Evolutionary conservation across 306 rosid species (phyloP), one percentile per base, ranked within the genome.

Genomic region (Vicia sativa): DNA sequence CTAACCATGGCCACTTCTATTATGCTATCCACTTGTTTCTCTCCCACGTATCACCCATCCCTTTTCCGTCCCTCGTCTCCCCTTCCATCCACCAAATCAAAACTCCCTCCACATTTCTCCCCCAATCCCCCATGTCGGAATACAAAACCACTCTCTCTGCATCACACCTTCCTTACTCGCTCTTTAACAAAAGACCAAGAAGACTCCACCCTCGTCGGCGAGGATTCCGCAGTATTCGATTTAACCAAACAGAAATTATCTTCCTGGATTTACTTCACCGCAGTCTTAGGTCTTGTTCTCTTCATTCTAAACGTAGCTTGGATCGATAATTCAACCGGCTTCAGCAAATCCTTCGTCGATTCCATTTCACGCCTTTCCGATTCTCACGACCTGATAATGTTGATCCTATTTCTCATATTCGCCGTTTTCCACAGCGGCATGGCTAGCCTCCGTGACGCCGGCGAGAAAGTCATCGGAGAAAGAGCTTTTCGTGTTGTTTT

Each of bases 401-500:
- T 92, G 82, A 23, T 71, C 73, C 82, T 92, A n/a, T 83, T 78
- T 71, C 71, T 82, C 73, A 77, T 89, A 72, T 92, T 92, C 83
- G 98, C 93, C 9, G 2, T 60, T 42, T 89, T 71, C 57, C 98
- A 92, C 64, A 89, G 98, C 79, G 98, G 98, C 72, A 68, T 92
- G 81, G 98, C 98, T 58, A 89, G 86, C 77, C 76, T 86, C 71
- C 78, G 98, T 35, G 87, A 92, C 46, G 25, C 55, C 10, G 98
- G 92, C 28, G 98, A 92, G 93, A 83, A 89, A 73, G 57, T 89
- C 65, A 79, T 92, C n/a, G 98, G 98, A 48, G 98, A 86, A 75
- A 85, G 96, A 80, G 88, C 91, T 39, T 92, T 15, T 72, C 96
- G 98, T 23, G 98, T 92, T 84, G 77, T 92, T 69, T 92, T 92